Evolutionary conservation across 495 filamentous ascomycete species (phyloP), one percentile per base, ranked within the genome.

Genomic region (Paragyromitra xinjiangensis): DNA sequence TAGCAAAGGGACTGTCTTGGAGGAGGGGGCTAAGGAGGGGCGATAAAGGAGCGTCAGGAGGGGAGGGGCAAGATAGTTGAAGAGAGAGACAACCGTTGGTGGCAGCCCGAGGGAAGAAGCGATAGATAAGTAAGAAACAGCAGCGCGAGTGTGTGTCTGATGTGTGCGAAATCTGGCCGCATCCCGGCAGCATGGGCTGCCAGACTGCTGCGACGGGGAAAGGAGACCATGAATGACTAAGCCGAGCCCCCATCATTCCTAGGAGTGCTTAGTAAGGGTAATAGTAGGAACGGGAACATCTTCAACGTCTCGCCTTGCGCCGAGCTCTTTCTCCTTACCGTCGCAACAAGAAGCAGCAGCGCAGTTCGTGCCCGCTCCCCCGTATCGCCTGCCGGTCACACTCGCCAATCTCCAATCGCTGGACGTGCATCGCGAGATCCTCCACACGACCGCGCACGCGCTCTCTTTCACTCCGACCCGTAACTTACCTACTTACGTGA

Each of bases 241-340:
- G 77, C 75, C 16, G 66, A 62, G 51, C 42, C 76, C 76, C 74
- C 64, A 77, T 64, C 42, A 79, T 79, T 59, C 74, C 75, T 44
- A 79, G 39, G 56, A 67, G 63, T 79, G 48, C 75, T 39, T 53
- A 19, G 56, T 42, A 6, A 12, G 66, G 72, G 77, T 59, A 79
- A 24, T 63, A 51, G 77, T 53, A 72, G 75, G 75, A 78, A 78
- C 75, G 77, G 75, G 61, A 53, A 73, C 69, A 66, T 77, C 68
- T 64, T 65, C 74, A 77, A 77, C 74, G 75, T 79, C 77, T 71
- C 66, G 62, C 75, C 75, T 79, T 78, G 65, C 65, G 65, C 77
- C 68, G 75, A 79, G 77, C 77, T 79, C 77, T 53, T 79, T 79
- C 75, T 72, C 59, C 77, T 78, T 64, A 78, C 63, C 56, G 74